Percentiles rank a stretch among this genome's conserved stretches.
Evolutionary conservation across 1,139 yeast genomes (phyloP).

Genomic region (Diutina pseudorugosa): DNA sequence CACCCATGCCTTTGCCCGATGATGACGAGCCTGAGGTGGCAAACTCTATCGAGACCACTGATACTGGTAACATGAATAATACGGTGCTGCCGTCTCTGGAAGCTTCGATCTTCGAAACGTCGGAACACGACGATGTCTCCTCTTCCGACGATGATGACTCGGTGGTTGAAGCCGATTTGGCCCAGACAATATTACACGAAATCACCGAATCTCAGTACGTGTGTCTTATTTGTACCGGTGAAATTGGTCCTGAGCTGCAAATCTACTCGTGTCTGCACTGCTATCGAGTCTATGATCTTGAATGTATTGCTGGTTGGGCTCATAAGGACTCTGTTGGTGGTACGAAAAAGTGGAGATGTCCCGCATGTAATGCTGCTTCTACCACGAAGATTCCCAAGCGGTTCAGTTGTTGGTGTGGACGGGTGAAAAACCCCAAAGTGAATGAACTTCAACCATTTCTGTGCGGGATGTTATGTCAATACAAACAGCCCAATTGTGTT

Average conservation of each 20-base stretch:
- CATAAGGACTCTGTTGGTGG: conserved; percentile 50
- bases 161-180: not conserved
- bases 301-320: conserved; percentile 80
- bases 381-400: conserved; percentile 36
- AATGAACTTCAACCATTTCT: conserved; percentile 66
- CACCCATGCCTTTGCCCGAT: not conserved
- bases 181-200: conserved; percentile 27
- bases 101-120: not conserved
- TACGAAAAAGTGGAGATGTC: conserved; percentile 63
- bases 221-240: conserved; percentile 79
- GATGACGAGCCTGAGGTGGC: not conserved
- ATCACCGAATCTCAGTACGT: conserved; percentile 57
- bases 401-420: conserved; percentile 89
- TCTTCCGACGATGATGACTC: not conserved
- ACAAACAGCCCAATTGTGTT: conserved; percentile 43
- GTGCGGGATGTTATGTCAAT: conserved; percentile 77
- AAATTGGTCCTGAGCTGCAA: conserved; percentile 51
- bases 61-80: not conserved
- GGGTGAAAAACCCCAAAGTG: conserved; percentile 50
- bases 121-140: not conserved
- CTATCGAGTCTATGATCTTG: conserved; percentile 68
- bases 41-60: not conserved
- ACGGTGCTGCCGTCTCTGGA: not conserved
- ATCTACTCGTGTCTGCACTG: conserved; percentile 71
- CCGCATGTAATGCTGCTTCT: conserved; percentile 59